Evolutionary conservation across 1,139 yeast genomes (phyloP).

Genomic region (Geotrichum macrosporum): DNA sequence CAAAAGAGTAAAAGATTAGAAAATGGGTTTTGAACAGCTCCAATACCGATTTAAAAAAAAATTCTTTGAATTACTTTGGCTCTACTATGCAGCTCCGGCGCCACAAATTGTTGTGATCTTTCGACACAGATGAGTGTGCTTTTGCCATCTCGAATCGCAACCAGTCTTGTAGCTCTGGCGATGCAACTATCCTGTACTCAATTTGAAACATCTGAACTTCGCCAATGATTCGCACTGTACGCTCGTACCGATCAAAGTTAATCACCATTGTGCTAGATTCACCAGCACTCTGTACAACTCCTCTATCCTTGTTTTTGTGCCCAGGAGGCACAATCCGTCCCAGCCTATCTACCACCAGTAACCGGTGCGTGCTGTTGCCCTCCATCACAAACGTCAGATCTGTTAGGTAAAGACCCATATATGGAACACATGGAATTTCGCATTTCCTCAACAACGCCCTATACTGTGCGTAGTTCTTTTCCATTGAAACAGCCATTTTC

Average conservation of each 20-base stretch:
- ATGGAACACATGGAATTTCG: conserved; percentile 74
- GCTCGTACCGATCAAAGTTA: conserved; percentile 77
- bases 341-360: conserved; percentile 34
- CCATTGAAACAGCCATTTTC: conserved; percentile 72
- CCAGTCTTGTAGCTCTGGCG: conserved; percentile 36
- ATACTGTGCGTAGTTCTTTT: conserved; percentile 74
- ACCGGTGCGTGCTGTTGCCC: conserved; percentile 67
- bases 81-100: conserved; percentile 39
- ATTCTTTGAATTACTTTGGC: conserved; percentile 30
- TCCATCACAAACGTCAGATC: conserved; percentile 85
- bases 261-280: conserved; percentile 41
- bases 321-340: conserved; percentile 10
- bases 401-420: conserved; percentile 74
- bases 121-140: conserved; percentile 32
- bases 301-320: not conserved
- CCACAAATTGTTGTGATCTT: conserved; percentile 39
- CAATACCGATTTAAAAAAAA: too few species aligned
- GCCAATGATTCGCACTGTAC: conserved; percentile 66
- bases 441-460: conserved; percentile 58
- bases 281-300: not conserved
- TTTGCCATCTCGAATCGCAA: conserved; percentile 36
- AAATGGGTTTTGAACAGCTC: too few species aligned
- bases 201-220: conserved; percentile 73
- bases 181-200: conserved; percentile 43
- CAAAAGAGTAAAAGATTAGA: not conserved